Evolutionary conservation across 2,329 filamentous ascomycete species (phyloP).

Genomic region (Teratosphaeria pseudoeucalypti): DNA sequence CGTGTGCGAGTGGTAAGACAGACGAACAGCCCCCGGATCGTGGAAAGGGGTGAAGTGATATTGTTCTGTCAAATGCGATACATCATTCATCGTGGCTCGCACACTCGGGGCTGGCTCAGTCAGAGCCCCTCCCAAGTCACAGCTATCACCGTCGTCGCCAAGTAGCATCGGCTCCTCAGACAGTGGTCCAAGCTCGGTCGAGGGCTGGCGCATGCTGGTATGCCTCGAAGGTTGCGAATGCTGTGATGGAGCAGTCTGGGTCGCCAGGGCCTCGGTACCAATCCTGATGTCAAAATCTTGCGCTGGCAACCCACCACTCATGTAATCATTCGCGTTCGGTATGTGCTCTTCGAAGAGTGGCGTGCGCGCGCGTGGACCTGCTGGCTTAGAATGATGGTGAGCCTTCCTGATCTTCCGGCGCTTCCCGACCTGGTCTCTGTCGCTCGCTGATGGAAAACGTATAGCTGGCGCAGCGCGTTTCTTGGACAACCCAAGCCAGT

Average conservation of each 20-base stretch:
- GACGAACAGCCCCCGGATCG: neutral
- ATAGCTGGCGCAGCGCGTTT: constrained; percentile 15
- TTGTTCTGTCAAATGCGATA: neutral
- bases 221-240: constrained; percentile 6
- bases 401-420: constrained; percentile 17
- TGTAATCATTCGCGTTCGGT: constrained; percentile 4
- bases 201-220: constrained; percentile 15
- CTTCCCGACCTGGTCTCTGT: constrained; percentile 18
- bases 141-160: constrained; percentile 15
- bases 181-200: constrained; percentile 14
- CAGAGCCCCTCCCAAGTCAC: constrained; percentile 1
- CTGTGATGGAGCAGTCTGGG: constrained; percentile 14
- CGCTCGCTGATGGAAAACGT: constrained; percentile 11
- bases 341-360: constrained; percentile 14
- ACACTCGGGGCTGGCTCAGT: neutral
- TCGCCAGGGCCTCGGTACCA: constrained; percentile 23
- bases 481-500: constrained; percentile 23
- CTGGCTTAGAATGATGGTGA: constrained; percentile 3
- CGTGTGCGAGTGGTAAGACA: neutral
- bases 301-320: constrained; percentile 17
- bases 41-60: neutral
- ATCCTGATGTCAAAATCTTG: constrained; percentile 21
- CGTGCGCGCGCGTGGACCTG: constrained; percentile 3
- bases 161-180: constrained; percentile 25
- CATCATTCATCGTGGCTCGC: neutral